Evolutionary conservation across 345 rosid genomes (phyloP).

Genomic region (Alliaria petiolata): DNA sequence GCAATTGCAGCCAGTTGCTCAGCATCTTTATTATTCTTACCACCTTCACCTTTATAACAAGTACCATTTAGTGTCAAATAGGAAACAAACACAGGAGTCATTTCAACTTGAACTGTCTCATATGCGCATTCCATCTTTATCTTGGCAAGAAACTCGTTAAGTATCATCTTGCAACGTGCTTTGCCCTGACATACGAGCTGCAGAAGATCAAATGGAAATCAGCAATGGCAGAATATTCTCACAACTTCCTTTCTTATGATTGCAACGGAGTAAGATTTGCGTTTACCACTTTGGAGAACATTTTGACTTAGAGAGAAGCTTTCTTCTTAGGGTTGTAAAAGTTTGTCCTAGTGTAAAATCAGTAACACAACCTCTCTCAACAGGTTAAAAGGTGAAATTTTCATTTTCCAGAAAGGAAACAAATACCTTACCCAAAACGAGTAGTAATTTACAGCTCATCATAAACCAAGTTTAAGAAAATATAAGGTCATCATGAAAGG

Average conservation of each 20-base stretch:
- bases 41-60: background rate
- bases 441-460: too few relatives aligned
- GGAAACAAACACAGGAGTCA: background rate
- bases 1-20: constrained; percentile 11
- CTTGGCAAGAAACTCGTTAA: constrained; percentile 6
- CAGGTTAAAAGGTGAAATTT: background rate
- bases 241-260: too few relatives aligned
- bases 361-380: background rate
- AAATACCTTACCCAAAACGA: too few relatives aligned
- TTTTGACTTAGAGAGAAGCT: too few relatives aligned
- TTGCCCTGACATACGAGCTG: constrained; percentile 13
- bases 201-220: background rate
- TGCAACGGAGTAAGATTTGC: background rate
- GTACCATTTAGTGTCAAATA: background rate
- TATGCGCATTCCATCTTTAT: background rate
- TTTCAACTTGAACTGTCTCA: background rate
- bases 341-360: background rate
- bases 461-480: too few relatives aligned
- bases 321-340: background rate
- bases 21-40: constrained; percentile 10
- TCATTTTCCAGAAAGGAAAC: too few relatives aligned
- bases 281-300: background rate
- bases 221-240: background rate
- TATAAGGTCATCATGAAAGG: too few relatives aligned
- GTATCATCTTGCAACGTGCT: constrained; percentile 4